These are phyloP conservation scores for Beta vulgaris DNA, from an alignment of 148 eudicot genomes.

Conservation along the genomic window DNA sequence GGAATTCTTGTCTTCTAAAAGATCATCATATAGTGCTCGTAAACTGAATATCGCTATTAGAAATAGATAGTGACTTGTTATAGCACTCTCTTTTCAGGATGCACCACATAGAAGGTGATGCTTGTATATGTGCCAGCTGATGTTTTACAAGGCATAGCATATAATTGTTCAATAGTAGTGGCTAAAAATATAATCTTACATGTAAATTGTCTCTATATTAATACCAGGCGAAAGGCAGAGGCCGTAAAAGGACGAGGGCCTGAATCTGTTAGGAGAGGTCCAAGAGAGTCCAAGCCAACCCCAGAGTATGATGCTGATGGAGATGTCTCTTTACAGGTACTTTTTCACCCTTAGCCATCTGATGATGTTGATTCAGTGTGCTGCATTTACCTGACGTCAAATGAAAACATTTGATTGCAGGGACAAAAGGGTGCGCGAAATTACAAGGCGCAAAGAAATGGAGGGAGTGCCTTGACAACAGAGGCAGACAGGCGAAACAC, in stretches of 20 bases:
- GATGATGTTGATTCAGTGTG: not conserved
- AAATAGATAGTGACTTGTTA: not conserved
- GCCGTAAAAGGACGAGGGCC: conserved; percentile 57
- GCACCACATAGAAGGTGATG: not conserved
- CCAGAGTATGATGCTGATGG: conserved; percentile 38
- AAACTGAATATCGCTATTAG: too few relatives aligned
- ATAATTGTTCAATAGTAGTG: not conserved
- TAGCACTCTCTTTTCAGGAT: not conserved
- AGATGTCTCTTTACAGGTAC: conserved; percentile 36
- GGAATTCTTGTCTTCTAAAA: too few relatives aligned
- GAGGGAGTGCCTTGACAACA: conserved; percentile 21
- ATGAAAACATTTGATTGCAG: conserved; percentile 12
- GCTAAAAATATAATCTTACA: not conserved
- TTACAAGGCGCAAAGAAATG: conserved; percentile 20
- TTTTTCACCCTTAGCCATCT: not conserved
- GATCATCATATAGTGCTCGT: too few relatives aligned
- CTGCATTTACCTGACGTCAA: not conserved
- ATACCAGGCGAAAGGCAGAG: conserved; percentile 56
- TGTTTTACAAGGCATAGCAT: not conserved
- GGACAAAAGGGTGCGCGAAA: conserved; percentile 24
- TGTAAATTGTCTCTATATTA: not conserved
- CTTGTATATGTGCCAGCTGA: not conserved
- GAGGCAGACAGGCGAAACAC: conserved; percentile 31
- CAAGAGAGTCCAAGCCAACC: conserved; percentile 42
- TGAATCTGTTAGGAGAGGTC: conserved; percentile 47